These are phyloP conservation scores for Pseudocercospora musae DNA, from an alignment of 2,329 filamentous ascomycete species.

Conservation along the genomic window DNA sequence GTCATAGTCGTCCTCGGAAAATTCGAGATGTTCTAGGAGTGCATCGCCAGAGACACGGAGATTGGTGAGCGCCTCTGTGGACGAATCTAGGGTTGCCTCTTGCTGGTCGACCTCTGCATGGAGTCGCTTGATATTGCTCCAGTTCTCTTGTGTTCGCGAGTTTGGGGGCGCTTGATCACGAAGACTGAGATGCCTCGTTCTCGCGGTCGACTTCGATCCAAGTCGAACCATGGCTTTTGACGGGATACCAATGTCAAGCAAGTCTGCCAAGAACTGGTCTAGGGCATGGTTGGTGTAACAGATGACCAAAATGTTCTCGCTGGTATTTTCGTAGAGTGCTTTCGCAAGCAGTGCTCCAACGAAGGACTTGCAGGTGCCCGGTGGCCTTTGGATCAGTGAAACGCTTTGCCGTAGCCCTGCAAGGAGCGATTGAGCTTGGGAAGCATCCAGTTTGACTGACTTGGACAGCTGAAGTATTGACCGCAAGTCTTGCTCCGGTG, in stretches of 20 bases:
- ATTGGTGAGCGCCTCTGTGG: background rate
- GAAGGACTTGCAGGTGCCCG: background rate
- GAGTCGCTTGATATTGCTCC: background rate
- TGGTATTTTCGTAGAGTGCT: background rate
- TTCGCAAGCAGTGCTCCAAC: background rate
- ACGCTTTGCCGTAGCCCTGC: background rate
- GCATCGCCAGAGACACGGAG: background rate
- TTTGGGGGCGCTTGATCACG: slow-evolving; percentile 50
- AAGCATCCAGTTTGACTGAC: slow-evolving; percentile 43
- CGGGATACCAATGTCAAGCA: slow-evolving; percentile 51
- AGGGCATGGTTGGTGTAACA: background rate
- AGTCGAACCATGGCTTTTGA: slow-evolving; percentile 55
- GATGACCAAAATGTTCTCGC: background rate
- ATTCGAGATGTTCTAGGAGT: background rate
- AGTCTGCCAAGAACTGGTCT: slow-evolving; percentile 42
- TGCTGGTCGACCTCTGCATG: background rate
- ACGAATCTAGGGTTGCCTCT: background rate
- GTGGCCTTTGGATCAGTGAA: background rate
- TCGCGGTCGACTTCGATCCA: slow-evolving; percentile 50
- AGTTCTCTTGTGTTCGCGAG: background rate
- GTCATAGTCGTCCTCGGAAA: background rate
- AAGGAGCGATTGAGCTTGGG: slow-evolving; percentile 36
- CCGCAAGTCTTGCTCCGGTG: slow-evolving; percentile 32
- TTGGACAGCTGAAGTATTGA: slow-evolving; percentile 32
- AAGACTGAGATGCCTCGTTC: slow-evolving; percentile 56